phyloP scores from a whole-genome alignment of 1,139 yeast genomes.

The Taphrina pruni region DNA sequence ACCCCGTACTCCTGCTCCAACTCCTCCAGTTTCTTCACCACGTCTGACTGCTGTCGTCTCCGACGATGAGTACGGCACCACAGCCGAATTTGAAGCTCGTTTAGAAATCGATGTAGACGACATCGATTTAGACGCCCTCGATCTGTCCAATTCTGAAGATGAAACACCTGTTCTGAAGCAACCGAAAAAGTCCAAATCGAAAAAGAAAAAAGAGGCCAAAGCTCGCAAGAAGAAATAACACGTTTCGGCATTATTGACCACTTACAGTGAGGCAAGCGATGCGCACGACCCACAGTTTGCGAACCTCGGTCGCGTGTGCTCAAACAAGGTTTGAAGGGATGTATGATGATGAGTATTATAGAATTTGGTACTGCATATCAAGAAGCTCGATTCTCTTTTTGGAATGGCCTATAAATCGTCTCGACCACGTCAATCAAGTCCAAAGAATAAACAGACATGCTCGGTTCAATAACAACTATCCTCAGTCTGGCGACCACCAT shows the following conservation, averaged over 20 bases:
- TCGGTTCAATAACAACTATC: background rate
- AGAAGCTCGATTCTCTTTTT: too few relatives aligned
- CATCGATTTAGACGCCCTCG: conserved; percentile 3
- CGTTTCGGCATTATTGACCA: too few relatives aligned
- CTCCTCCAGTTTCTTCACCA: background rate
- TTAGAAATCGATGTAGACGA: conserved; percentile 15
- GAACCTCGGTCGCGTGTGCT: conserved; percentile 9
- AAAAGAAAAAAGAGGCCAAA: conserved; percentile 27
- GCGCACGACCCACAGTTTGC: conserved; percentile 11
- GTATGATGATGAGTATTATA: background rate
- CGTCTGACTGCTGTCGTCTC: conserved; percentile 5
- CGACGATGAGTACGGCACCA: conserved; percentile 20
- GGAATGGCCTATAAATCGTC: background rate
- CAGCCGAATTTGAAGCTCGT: conserved; percentile 27
- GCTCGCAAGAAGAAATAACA: conserved; percentile 18
- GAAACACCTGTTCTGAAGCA: background rate
- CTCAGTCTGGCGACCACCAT: background rate
- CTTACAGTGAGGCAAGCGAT: background rate
- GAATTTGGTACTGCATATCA: background rate
- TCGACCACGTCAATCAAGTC: background rate
- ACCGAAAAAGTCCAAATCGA: conserved; percentile 7
- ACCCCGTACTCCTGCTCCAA: background rate
- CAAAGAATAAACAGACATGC: background rate
- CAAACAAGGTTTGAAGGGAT: conserved; percentile 7
- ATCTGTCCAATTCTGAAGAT: conserved; percentile 1